Base-by-base conservation (phyloP, 176 grass and related monocot species). In the Ensete glaucum region DNA sequence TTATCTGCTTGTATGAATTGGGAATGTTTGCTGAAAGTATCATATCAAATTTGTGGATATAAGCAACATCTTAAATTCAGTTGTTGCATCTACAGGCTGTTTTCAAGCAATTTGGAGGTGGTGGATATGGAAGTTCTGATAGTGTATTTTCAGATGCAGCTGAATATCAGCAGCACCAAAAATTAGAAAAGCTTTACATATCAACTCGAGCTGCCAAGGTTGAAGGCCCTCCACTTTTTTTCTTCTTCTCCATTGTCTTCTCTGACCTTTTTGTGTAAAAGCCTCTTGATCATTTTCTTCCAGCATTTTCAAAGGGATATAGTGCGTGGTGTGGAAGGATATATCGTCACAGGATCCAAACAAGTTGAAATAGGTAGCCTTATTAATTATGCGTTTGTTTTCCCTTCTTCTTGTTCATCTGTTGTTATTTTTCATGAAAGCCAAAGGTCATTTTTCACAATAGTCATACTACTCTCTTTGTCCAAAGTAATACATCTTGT, bases 241-340 rank as follows among this genome's bases (percentile, higher is more conserved):
- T 60, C 4, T 70, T 54, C 52, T 77, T 70, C 76, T 56, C 62
- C 23, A 53, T 50, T 59, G 57, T 75, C 9, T 59, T 79, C 27
- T 73, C 22, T 73, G 4, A 43, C 53, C 53, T 11, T 75, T 69
- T 27, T 74, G 14, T 25, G 4, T 70, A 70, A 70, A 70, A 52
- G 48, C 8, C 9, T 74, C 1, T 55, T 9, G 51, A 26, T 26
- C 72, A 14, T 74, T 73, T 12, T 79, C 9, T 82, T 87, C 21
- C 81, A 94, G 95, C 90, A 99, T 77, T 99, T 99, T 80, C 95
- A 99, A 87, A 88, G 95, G 81, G 95, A 99, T 9, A 85, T 94
- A 75, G 95, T 99, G 14, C 90, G 95, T 17, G 95, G 95, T 49
- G 95, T 94, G 1, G 95, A 99, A 76, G 95, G 95, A 4, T 94